Evolutionary conservation across 2,329 filamentous ascomycete genomes (phyloP).

Genomic region (Zymoseptoria pseudotritici): DNA sequence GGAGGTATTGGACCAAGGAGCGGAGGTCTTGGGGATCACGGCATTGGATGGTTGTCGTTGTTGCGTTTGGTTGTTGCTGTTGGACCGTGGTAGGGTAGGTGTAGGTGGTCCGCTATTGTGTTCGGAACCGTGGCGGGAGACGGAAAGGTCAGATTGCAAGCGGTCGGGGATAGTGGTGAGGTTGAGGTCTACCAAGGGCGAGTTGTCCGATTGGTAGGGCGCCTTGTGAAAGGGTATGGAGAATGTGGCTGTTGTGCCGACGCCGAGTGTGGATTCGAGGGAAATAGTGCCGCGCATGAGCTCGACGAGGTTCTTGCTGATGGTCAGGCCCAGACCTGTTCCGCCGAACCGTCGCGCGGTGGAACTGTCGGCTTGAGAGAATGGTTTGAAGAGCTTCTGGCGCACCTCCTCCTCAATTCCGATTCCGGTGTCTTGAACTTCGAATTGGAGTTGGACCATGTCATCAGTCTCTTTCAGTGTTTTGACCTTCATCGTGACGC

Average conservation of each 20-base stretch:
- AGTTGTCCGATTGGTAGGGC: slow-evolving; percentile 42
- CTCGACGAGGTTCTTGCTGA: slow-evolving; percentile 72
- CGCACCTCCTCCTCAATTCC: slow-evolving; percentile 73
- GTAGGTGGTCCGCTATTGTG: slow-evolving; percentile 39
- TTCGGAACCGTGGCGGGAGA: slow-evolving; percentile 63
- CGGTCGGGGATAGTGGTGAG: slow-evolving; percentile 60
- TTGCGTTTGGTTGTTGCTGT: background rate
- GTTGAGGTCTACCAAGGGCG: slow-evolving; percentile 54
- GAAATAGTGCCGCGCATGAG: slow-evolving; percentile 71
- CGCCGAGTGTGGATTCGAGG: slow-evolving; percentile 58
- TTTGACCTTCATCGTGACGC: slow-evolving; percentile 58
- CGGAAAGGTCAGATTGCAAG: slow-evolving; percentile 48
- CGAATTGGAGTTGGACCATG: slow-evolving; percentile 60
- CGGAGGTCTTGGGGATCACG: slow-evolving; percentile 5
- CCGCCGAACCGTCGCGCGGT: slow-evolving; percentile 73
- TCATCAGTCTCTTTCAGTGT: slow-evolving; percentile 59
- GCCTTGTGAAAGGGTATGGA: slow-evolving; percentile 71
- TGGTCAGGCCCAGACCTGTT: slow-evolving; percentile 69
- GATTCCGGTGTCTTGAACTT: slow-evolving; percentile 70
- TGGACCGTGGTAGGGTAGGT: slow-evolving; percentile 9
- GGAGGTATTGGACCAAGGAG: slow-evolving; percentile 33
- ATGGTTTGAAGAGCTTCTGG: slow-evolving; percentile 67
- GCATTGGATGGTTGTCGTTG: slow-evolving; percentile 8
- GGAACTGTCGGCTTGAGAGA: slow-evolving; percentile 73
- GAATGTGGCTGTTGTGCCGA: slow-evolving; percentile 67